Evolutionary conservation across 345 rosid species (phyloP).

Genomic region (Atalantia buxifolia): DNA sequence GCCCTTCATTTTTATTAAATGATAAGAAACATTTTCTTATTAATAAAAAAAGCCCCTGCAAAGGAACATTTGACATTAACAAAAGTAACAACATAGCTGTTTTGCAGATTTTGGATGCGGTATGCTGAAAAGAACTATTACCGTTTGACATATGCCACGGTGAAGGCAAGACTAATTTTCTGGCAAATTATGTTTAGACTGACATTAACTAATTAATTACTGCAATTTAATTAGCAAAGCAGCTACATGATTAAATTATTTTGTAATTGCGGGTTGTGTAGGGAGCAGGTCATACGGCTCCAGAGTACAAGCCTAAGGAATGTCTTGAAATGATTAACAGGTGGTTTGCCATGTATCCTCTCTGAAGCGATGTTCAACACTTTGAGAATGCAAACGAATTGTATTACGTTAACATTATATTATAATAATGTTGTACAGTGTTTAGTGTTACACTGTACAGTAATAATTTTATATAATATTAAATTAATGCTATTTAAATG

Average conservation of each 20-base stretch:
- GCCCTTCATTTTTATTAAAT: background rate
- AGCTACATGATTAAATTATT: background rate
- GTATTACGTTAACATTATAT: no score
- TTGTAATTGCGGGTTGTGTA: background rate
- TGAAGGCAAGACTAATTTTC: background rate
- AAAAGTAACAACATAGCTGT: no score
- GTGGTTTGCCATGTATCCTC: slow-evolving; percentile 19
- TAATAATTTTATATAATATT: no score
- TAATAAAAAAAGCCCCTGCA: no score
- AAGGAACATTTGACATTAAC: no score
- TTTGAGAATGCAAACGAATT: no score
- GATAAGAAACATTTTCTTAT: no score
- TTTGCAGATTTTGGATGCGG: background rate
- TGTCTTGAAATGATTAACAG: slow-evolving; percentile 20
- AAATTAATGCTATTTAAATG: no score
- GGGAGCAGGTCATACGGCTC: slow-evolving; percentile 35
- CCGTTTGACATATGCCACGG: background rate
- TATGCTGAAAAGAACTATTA: background rate
- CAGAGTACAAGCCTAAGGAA: slow-evolving; percentile 28
- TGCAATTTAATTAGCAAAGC: background rate
- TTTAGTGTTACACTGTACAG: no score
- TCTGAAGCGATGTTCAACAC: background rate
- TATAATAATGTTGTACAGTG: fast-evolving
- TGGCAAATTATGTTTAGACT: background rate
- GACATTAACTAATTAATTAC: background rate